These are phyloP conservation scores for Saccharomycopsis sp. DNA, from an alignment of 805 yeast genomes.

Conservation along the genomic window DNA sequence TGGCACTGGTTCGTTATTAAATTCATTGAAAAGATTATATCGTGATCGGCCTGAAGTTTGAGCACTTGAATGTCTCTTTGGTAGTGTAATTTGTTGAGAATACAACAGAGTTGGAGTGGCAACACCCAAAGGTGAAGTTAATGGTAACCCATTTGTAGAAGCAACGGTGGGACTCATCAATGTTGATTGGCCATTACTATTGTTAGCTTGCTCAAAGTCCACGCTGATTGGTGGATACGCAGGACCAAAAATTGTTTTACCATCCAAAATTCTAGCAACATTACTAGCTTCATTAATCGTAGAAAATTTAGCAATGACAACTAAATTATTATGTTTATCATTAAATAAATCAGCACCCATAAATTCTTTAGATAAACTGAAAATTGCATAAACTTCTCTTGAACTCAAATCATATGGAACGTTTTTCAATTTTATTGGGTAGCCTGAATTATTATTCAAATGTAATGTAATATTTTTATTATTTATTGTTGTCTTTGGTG, in stretches of 20 bases:
- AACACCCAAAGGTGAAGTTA: conserved; percentile 1
- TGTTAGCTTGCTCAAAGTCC: conserved; percentile 15
- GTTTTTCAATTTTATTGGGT: conserved; percentile 41
- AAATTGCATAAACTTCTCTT: conserved; percentile 62
- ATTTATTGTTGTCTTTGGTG: neutral
- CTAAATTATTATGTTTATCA: conserved; percentile 23
- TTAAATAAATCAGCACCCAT: conserved; percentile 41
- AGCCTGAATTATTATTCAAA: conserved; percentile 16
- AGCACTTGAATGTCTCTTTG: conserved; percentile 16
- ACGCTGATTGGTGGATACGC: conserved; percentile 12
- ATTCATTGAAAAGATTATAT: conserved; percentile 11
- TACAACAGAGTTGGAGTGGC: conserved; percentile 5
- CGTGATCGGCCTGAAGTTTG: conserved; percentile 9
- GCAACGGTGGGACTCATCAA: conserved; percentile 6
- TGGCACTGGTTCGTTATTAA: conserved; percentile 8
- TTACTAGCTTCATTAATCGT: conserved; percentile 12
- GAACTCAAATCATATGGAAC: conserved; percentile 56
- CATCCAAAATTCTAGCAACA: conserved; percentile 14
- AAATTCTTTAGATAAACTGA: conserved; percentile 64
- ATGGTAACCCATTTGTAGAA: neutral
- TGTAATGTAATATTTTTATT: conserved; percentile 7
- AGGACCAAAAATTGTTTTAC: conserved; percentile 17
- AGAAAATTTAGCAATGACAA: conserved; percentile 11
- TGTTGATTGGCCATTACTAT: neutral
- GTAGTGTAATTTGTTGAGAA: conserved; percentile 13